Evolutionary conservation across 2,329 filamentous ascomycete species (phyloP), one percentile per base, ranked within the genome.

Genomic region (Rhexocercosporidium sp.): DNA sequence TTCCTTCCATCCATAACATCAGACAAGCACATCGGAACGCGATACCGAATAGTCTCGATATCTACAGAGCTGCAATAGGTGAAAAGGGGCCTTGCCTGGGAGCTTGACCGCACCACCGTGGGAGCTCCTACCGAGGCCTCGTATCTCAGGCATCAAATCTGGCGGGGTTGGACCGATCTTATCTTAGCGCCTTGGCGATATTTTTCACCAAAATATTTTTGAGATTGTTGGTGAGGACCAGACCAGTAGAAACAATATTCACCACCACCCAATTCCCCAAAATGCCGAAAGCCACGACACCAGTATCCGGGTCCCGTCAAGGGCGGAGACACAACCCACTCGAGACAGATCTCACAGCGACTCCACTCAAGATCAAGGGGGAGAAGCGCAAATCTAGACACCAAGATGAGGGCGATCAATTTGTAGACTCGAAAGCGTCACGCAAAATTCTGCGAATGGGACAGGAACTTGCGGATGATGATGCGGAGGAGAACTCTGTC

Each of bases 361-460:
- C 90, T 66, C 85, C 90, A 68, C 79, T 95, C 75, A 88, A 94
- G 82, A 89, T 89, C 78, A 90, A 94, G 84, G 89, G 89, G 73
- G 84, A 84, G 75, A 93, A 93, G 82, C 85, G 85, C 73, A 91
- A 89, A 79, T 82, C 84, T 71, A 86, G 83, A 64, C 79, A 84
- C 60, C 86, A 88, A 39, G 84, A 86, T 37, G 85, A 88, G 66
- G 85, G 87, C 68, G 88, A 92, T 69, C 83, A 85, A 71, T 98
- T 91, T 76, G 88, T 99, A 69, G 94, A 97, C 79, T 90, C 94
- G 66, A 94, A 93, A 78, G 90, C 94, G 20, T 97, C 95, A 66
- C 87, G 90, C 73, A 94, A 93, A 75, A 99, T 99, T 77, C 78
- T 99, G 68, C 88, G 92, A 72, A 93, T 98, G 74, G 95, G 95